Percentiles rank a stretch among this genome's conserved stretches.
These are phyloP conservation scores for Clavariopsis aquatica DNA, from an alignment of 495 filamentous ascomycete species.

Conservation along the genomic window DNA sequence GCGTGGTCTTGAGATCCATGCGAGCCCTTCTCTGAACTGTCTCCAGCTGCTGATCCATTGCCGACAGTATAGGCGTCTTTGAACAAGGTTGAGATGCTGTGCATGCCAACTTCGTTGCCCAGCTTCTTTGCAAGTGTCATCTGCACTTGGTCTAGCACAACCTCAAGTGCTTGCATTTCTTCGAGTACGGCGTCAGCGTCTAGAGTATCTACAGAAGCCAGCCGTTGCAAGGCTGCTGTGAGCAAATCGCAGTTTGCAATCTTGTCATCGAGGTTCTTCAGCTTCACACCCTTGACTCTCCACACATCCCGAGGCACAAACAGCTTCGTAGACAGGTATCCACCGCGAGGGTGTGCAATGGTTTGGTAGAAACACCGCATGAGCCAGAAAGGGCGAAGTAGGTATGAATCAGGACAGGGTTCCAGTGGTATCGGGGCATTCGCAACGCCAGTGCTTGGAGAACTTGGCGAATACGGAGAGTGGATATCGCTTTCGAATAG, in stretches of 20 bases:
- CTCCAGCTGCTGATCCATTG: slow-evolving; percentile 56
- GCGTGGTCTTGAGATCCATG: slow-evolving; percentile 44
- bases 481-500: slow-evolving; percentile 86
- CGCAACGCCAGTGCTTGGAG: slow-evolving; percentile 58
- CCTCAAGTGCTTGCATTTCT: slow-evolving; percentile 93
- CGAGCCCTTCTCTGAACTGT: slow-evolving; percentile 65
- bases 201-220: slow-evolving; percentile 78
- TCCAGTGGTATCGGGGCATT: slow-evolving; percentile 76
- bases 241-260: slow-evolving; percentile 89
- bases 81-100: slow-evolving; percentile 66
- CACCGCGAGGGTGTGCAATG: slow-evolving; percentile 84
- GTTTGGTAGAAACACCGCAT: slow-evolving; percentile 93
- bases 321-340: slow-evolving; percentile 84
- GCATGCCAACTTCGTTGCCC: slow-evolving; percentile 84
- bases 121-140: slow-evolving; percentile 74
- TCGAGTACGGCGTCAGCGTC: slow-evolving; percentile 90
- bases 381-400: slow-evolving; percentile 93
- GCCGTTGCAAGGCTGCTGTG: slow-evolving; percentile 82
- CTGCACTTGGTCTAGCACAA: slow-evolving; percentile 83
- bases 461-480: slow-evolving; percentile 61
- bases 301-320: slow-evolving; percentile 93
- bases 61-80: slow-evolving; percentile 55
- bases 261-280: slow-evolving; percentile 90
- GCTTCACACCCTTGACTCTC: slow-evolving; percentile 89
- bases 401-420: slow-evolving; percentile 82